Evolutionary conservation across 208 protist species (phyloP).

Genomic region (Borovskyia barvae): DNA sequence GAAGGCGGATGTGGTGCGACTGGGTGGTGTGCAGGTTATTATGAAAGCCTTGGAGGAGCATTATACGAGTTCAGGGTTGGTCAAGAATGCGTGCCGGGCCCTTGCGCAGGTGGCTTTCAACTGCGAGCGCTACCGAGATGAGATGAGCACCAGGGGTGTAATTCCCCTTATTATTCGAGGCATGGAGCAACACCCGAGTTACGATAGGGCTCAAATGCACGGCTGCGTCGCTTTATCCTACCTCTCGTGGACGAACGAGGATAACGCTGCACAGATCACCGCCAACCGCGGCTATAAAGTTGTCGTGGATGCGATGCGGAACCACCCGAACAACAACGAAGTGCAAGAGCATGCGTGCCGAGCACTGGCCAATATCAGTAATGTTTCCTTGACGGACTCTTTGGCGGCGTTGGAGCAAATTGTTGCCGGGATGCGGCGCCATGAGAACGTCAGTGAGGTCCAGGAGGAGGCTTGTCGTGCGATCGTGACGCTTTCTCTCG

Average conservation of each 20-base stretch:
- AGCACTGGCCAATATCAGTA: conserved; percentile 86
- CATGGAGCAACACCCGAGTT: conserved; percentile 83
- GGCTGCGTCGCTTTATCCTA: conserved; percentile 91
- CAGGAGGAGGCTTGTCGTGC: conserved; percentile 91
- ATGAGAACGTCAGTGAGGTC: conserved; percentile 75
- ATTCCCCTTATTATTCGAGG: conserved; percentile 86
- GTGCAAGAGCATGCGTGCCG: conserved; percentile 90
- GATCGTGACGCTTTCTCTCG: conserved; percentile 85
- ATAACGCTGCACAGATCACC: conserved; percentile 79
- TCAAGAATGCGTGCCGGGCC: conserved; percentile 89
- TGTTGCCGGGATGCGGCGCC: conserved; percentile 76
- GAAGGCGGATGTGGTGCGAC: conserved; percentile 84
- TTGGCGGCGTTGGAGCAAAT: conserved; percentile 74
- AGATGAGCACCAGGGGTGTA: conserved; percentile 79
- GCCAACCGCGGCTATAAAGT: conserved; percentile 76
- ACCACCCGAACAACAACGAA: conserved; percentile 82
- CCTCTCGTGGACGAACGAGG: conserved; percentile 88
- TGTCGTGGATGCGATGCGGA: conserved; percentile 86
- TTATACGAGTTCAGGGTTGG: conserved; percentile 75
- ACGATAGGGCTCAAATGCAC: conserved; percentile 90
- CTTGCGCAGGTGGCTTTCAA: conserved; percentile 90
- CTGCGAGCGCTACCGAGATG: conserved; percentile 83
- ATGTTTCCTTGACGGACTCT: conserved; percentile 52
- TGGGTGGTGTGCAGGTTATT: conserved; percentile 78
- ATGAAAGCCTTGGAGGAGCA: conserved; percentile 81